Conservation (phyloP, 176 grass and related monocot genomes). For the Carex parvula region DNA sequence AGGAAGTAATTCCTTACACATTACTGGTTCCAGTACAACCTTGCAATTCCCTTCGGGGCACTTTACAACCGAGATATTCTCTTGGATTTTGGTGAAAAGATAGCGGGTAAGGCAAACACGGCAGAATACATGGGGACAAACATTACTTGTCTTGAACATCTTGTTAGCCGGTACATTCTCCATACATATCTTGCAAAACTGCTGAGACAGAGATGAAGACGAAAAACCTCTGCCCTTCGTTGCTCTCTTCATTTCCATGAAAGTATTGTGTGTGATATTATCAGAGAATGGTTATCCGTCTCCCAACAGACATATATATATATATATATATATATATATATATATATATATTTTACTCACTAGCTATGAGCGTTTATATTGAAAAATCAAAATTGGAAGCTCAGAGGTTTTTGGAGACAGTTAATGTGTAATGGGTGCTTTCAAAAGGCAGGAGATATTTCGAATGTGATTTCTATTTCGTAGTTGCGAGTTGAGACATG, state of each 20-base stretch:
- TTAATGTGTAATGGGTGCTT: not conserved
- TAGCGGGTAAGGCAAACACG: slow-evolving; percentile 33
- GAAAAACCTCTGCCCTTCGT: not conserved
- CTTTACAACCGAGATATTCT: slow-evolving; percentile 13
- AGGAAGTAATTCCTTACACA: slow-evolving; percentile 10
- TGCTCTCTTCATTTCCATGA: not conserved
- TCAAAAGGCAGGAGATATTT: not conserved
- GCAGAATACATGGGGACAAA: slow-evolving; percentile 68
- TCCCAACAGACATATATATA: too few relatives aligned
- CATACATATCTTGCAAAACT: slow-evolving; percentile 68
- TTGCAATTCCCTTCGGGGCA: slow-evolving; percentile 51
- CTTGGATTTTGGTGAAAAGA: slow-evolving; percentile 44
- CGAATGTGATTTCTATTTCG: not conserved
- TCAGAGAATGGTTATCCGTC: too few relatives aligned
- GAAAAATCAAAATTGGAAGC: not conserved
- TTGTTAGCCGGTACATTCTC: slow-evolving; percentile 24
- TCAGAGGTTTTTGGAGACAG: not conserved
- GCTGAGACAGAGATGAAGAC: not conserved
- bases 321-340: too few relatives aligned
- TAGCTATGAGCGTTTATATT: not conserved
- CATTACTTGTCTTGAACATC: slow-evolving; percentile 13
- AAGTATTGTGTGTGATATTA: too few relatives aligned
- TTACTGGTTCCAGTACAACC: slow-evolving; percentile 1
- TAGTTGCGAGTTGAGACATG: not conserved
- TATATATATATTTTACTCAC: too few relatives aligned